Evolutionary conservation across 768 basidiomycete species (phyloP).

Genomic region (Rhizopogon vinicolor): DNA sequence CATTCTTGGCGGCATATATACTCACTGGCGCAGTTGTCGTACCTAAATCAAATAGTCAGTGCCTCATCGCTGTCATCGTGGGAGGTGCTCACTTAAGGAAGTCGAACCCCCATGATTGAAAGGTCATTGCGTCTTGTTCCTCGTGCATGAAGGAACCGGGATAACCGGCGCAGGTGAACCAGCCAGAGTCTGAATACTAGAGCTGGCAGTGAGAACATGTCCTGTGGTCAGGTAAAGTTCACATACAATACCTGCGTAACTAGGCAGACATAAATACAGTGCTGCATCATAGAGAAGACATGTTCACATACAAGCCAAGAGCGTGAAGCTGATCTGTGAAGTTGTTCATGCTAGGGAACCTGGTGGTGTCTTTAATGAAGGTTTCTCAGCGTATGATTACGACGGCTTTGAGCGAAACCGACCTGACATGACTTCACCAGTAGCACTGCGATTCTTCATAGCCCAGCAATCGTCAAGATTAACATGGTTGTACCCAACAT

Average conservation of each 20-base stretch:
- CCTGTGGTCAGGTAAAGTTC: background rate
- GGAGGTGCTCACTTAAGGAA: conserved; percentile 46
- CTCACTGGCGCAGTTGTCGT: conserved; percentile 57
- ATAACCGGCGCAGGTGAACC: conserved; percentile 58
- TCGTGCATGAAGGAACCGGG: conserved; percentile 63
- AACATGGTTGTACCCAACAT: conserved; percentile 52
- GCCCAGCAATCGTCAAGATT: conserved; percentile 67
- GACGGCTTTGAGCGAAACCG: conserved; percentile 8
- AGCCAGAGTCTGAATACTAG: conserved; percentile 65
- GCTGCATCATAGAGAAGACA: background rate
- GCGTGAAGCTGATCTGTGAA: conserved; percentile 50
- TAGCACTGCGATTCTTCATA: conserved; percentile 43
- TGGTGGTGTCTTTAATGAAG: conserved; percentile 34
- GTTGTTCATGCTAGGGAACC: conserved; percentile 53
- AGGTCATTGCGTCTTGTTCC: conserved; percentile 52
- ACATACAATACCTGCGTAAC: conserved; percentile 59
- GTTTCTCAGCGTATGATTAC: background rate
- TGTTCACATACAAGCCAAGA: conserved; percentile 46
- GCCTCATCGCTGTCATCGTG: background rate
- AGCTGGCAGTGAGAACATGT: background rate
- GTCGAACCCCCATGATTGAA: conserved; percentile 62
- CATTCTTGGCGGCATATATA: background rate
- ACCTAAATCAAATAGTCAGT: conserved; percentile 28
- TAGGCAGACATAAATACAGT: conserved; percentile 15
- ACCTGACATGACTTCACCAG: conserved; percentile 55